Evolutionary conservation across 495 filamentous ascomycete species (phyloP), one percentile per base, ranked within the genome.

Genomic region (Aspergillus saccharolyticus): DNA sequence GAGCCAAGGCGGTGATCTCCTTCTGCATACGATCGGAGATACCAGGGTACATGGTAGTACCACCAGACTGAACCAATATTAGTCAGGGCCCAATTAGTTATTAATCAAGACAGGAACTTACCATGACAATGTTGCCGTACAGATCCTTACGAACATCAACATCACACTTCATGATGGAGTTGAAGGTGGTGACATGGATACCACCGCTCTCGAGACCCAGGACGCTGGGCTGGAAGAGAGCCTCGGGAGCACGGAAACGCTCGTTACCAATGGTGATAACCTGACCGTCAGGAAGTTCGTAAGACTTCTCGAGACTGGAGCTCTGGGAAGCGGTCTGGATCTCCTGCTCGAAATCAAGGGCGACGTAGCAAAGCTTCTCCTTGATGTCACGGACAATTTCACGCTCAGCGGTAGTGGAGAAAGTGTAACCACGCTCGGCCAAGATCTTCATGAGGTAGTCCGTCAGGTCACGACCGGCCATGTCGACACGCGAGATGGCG

Each of bases 21-120:
- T 98, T 98, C 82, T 98, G 94, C 94, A 98, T 98, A 88, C 94
- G 95, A 84, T 98, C 94, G 76, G 92, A 96, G 81, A 98, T 96
- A 91, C 94, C 94, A 63, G 94, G 94, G 83, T 98, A 98, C 91
- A 96, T 97, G 74, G 91, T 96, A 69, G 91, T 96, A 82, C 91
- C 91, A 85, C 91, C 91, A 83, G 91, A 96, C 88, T 94, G 71
- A n/a, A 18, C 20, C 44, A 55, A 64, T 45, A 66, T 52, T 50
- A 39, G 49, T 42, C 33, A 28, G 24, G 20, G 21, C 44, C 14
- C 15, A 51, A 7, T 22, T 12, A 8, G 24, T 51, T 1, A 49
- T 0, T 47, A n/a, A 24, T 9, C 14, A 15, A 17, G 44, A 17
- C 16, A 17, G 2, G 56, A 68, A 81, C 89, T 59, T 84, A 96